Evolutionary conservation across 345 rosid genomes (phyloP).

Genomic region (Ceriops zippeliana): DNA sequence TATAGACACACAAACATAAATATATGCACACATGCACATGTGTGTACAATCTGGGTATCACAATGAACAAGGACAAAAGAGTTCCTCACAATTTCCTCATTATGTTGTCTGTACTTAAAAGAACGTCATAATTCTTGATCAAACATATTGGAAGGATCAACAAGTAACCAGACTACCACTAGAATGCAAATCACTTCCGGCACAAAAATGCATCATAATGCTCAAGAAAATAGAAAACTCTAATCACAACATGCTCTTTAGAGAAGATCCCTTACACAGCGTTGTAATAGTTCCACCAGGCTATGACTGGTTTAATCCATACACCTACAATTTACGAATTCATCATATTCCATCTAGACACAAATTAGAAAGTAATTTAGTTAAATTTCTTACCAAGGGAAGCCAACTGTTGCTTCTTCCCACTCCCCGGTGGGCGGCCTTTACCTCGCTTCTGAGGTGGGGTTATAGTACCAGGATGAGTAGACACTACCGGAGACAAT

Average conservation of each 20-base stretch:
- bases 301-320: background rate
- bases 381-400: slow-evolving; percentile 50
- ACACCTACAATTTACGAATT: background rate
- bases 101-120: too few species aligned
- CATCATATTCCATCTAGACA: background rate
- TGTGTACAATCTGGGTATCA: too few species aligned
- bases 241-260: background rate
- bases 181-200: background rate
- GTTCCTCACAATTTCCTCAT: too few species aligned
- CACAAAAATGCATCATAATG: slow-evolving; percentile 1
- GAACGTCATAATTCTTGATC: too few species aligned
- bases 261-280: background rate
- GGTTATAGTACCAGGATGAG: slow-evolving; percentile 48
- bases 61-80: too few species aligned
- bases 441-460: slow-evolving; percentile 77
- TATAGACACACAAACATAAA: too few species aligned
- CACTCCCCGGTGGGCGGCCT: slow-evolving; percentile 86
- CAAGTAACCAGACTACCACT: background rate
- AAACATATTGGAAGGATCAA: background rate
- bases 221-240: background rate
- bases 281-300: background rate
- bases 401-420: slow-evolving; percentile 71
- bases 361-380: background rate
- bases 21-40: too few species aligned
- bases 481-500: slow-evolving; percentile 59